Percentiles rank a stretch among this genome's conserved stretches.
phyloP scores from a whole-genome alignment of 2,329 filamentous ascomycete species.

The Colletotrichum limetticola region DNA sequence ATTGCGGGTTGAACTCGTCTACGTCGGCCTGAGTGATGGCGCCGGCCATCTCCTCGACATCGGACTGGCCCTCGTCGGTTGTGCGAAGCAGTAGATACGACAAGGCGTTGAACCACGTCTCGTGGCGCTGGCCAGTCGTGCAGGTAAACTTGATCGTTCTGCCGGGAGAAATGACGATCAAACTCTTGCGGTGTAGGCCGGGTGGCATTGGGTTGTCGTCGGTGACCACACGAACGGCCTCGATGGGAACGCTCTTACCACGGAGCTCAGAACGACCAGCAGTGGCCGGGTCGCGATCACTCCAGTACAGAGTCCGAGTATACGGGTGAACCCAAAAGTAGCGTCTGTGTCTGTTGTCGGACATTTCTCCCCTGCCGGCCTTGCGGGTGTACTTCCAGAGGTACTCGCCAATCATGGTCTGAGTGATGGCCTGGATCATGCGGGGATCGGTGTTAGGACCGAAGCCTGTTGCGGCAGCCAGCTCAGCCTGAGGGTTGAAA shows the following conservation, averaged over 20 bases:
- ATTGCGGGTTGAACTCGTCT: conserved; percentile 84
- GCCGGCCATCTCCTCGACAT: conserved; percentile 68
- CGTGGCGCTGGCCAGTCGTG: conserved; percentile 90
- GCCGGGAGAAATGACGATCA: conserved; percentile 89
- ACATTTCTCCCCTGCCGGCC: conserved; percentile 88
- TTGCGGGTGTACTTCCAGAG: conserved; percentile 99
- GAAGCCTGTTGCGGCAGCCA: conserved; percentile 64
- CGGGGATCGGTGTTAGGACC: conserved; percentile 85
- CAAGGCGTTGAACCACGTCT: conserved; percentile 98
- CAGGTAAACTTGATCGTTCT: conserved; percentile 94
- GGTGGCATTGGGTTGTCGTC: conserved; percentile 97
- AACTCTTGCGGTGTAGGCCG: conserved; percentile 91
- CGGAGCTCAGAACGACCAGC: conserved; percentile 80
- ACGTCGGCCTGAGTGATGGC: conserved; percentile 71
- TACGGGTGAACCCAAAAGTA: conserved; percentile 99
- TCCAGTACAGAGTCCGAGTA: conserved; percentile 97
- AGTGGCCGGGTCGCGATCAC: conserved; percentile 84
- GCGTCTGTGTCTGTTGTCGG: conserved; percentile 87
- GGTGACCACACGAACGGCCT: conserved; percentile 89
- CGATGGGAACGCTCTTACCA: conserved; percentile 92
- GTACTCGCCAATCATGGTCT: conserved; percentile 99
- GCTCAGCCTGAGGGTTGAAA: conserved; percentile 78
- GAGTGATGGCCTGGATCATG: conserved; percentile 99
- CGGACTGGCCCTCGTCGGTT: conserved; percentile 69
- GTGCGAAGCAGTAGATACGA: conserved; percentile 90